Percentiles rank a stretch among this genome's conserved stretches.
phyloP scores from a whole-genome alignment of 2,329 filamentous ascomycete species.

The Pseudovirgaria hyperparasitica region DNA sequence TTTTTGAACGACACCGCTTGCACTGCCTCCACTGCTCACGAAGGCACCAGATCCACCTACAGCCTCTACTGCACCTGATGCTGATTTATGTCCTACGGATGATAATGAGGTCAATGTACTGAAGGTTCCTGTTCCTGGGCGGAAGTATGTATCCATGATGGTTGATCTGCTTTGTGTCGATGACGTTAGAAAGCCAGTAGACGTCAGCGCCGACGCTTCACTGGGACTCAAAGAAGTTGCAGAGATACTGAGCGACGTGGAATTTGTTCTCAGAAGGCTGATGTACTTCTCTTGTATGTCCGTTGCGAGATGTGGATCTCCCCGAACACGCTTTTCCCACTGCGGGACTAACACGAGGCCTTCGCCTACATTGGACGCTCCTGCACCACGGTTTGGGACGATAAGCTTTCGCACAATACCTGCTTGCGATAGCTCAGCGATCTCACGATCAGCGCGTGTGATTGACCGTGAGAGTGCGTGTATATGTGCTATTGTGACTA shows the following conservation, averaged over 20 bases:
- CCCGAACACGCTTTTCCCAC: slow-evolving; percentile 32
- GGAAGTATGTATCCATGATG: slow-evolving; percentile 26
- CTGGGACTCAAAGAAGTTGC: slow-evolving; percentile 27
- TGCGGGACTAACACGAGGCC: slow-evolving; percentile 47
- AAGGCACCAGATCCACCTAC: slow-evolving; percentile 57
- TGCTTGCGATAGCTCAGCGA: slow-evolving; percentile 44
- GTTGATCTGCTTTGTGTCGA: slow-evolving; percentile 23
- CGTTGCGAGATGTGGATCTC: slow-evolving; percentile 11
- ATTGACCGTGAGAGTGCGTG: slow-evolving; percentile 50
- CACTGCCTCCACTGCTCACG: slow-evolving; percentile 47
- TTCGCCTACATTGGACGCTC: slow-evolving; percentile 48
- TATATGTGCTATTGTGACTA: slow-evolving; percentile 55
- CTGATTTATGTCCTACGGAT: slow-evolving; percentile 46
- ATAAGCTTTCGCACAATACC: slow-evolving; percentile 49
- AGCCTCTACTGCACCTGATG: slow-evolving; percentile 55
- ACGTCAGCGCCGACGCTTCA: slow-evolving; percentile 47
- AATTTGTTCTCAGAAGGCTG: slow-evolving; percentile 37
- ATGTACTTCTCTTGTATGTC: slow-evolving; percentile 35
- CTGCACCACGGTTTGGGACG: slow-evolving; percentile 47
- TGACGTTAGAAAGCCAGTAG: slow-evolving; percentile 54
- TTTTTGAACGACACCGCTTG: slow-evolving; percentile 7
- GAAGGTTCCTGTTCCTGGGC: slow-evolving; percentile 25
- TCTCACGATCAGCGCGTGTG: slow-evolving; percentile 54
- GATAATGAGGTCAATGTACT: slow-evolving; percentile 48
- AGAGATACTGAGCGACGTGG: slow-evolving; percentile 32